These are phyloP conservation scores for Pseudocercospora eumusae DNA, from an alignment of 2,329 filamentous ascomycete species.

Conservation along the genomic window DNA sequence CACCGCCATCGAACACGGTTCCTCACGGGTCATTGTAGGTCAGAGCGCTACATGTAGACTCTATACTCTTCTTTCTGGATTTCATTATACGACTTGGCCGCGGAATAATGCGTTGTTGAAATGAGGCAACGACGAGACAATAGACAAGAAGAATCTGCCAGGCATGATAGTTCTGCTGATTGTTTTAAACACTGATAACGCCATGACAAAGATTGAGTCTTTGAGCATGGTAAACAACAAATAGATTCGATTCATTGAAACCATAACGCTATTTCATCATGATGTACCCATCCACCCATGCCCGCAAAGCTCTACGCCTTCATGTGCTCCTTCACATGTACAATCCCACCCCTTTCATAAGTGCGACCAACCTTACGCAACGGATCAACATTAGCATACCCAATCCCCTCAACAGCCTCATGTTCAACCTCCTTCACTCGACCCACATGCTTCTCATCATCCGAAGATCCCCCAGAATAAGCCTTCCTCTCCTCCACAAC, in stretches of 20 bases:
- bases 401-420: slow-evolving; percentile 15
- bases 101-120: too few species aligned
- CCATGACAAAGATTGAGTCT: neutral
- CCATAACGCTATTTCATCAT: neutral
- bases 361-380: slow-evolving; percentile 18
- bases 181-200: too few species aligned
- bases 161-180: too few species aligned
- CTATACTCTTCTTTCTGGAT: too few species aligned
- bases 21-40: too few species aligned
- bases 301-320: neutral
- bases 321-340: neutral
- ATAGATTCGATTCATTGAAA: neutral
- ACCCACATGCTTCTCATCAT: slow-evolving; percentile 21
- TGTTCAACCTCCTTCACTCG: slow-evolving; percentile 16
- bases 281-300: neutral
- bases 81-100: too few species aligned
- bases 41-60: too few species aligned
- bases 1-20: too few species aligned
- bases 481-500: slow-evolving; percentile 14
- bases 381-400: slow-evolving; percentile 26
- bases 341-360: slow-evolving; percentile 16
- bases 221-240: neutral
- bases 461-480: slow-evolving; percentile 9
- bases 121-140: too few species aligned
- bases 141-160: too few species aligned